Conservation (phyloP, 176 grass and related monocot species). For the Raddia guianensis region DNA sequence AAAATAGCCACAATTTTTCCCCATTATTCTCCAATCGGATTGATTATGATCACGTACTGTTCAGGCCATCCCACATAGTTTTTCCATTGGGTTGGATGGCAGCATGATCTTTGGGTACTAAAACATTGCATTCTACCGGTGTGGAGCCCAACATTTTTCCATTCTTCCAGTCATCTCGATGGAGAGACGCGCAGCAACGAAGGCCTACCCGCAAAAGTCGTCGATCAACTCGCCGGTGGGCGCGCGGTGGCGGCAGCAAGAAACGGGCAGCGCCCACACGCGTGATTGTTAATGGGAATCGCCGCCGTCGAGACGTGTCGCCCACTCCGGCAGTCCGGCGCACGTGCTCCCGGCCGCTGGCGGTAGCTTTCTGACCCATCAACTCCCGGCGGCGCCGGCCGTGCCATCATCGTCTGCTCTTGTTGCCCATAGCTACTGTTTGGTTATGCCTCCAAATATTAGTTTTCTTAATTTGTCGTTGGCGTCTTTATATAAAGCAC, state of each 20-base stretch:
- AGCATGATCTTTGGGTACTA: background rate
- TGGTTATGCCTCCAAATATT: no score
- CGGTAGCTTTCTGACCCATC: constrained; percentile 30
- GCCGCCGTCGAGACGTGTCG: background rate
- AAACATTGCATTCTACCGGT: background rate
- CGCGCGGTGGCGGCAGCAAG: background rate
- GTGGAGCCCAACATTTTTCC: background rate
- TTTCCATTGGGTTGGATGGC: no score
- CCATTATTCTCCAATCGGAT: no score
- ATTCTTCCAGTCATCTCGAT: no score
- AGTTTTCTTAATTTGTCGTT: no score
- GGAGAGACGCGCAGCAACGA: no score
- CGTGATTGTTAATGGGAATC: background rate
- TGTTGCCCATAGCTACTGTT: constrained; percentile 29
- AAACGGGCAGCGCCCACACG: background rate
- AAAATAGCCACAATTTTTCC: no score
- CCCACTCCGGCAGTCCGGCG: background rate
- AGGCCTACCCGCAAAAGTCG: background rate
- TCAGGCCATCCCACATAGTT: no score
- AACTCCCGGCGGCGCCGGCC: constrained; percentile 6
- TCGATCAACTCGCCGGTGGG: background rate
- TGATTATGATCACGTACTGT: no score
- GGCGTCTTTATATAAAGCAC: no score
- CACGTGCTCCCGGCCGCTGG: background rate
- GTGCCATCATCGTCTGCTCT: constrained; percentile 13